These are phyloP conservation scores for Aspergillus nomiae DNA, from an alignment of 2,329 filamentous ascomycete genomes.

Conservation along the genomic window DNA sequence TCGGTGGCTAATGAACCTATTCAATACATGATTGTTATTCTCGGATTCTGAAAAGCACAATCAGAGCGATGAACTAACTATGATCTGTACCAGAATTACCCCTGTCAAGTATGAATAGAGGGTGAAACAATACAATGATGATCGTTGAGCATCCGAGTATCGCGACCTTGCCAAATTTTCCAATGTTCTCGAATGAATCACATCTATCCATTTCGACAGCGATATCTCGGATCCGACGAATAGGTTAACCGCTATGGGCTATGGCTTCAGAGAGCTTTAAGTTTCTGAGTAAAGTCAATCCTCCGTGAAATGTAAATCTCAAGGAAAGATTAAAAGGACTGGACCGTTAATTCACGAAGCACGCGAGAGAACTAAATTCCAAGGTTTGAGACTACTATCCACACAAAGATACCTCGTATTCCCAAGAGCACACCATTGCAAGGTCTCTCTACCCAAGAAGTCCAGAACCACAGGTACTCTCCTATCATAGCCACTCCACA, in stretches of 20 bases:
- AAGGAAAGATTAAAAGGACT: too few species aligned
- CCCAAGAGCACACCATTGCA: background rate
- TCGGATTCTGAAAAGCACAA: background rate
- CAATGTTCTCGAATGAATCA: background rate
- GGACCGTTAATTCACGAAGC: background rate
- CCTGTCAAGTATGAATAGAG: background rate
- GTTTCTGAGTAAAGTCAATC: background rate
- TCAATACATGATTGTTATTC: background rate
- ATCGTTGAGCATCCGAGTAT: background rate
- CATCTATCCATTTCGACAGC: background rate
- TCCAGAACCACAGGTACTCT: background rate
- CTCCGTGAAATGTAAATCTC: background rate
- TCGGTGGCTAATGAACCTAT: background rate
- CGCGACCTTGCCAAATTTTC: background rate
- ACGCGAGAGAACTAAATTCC: background rate
- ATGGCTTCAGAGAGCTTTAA: background rate
- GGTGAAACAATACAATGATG: background rate
- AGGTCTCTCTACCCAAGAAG: background rate
- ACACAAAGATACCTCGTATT: background rate
- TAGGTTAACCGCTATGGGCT: background rate
- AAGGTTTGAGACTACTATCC: background rate
- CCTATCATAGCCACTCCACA: background rate
- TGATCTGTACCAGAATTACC: background rate
- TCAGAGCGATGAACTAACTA: background rate
- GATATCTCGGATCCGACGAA: background rate